These are phyloP conservation scores for Cercospora sp. DNA, from an alignment of 2,329 filamentous ascomycete genomes.

Conservation along the genomic window DNA sequence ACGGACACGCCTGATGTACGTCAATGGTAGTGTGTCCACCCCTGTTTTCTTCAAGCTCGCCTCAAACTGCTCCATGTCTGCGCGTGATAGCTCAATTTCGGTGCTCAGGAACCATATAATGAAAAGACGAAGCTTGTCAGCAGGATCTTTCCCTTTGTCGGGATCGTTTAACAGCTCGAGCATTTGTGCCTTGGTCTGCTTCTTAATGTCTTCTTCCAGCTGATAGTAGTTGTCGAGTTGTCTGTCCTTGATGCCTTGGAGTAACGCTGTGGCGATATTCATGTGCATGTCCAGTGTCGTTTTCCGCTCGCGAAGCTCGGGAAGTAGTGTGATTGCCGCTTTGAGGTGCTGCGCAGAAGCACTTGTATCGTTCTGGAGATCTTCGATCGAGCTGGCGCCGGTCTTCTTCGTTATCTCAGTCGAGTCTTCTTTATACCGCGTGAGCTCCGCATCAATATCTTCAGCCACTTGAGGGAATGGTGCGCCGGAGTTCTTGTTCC, in stretches of 20 bases:
- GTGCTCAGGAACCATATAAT: slow-evolving; percentile 96
- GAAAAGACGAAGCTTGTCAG: slow-evolving; percentile 90
- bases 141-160: slow-evolving; percentile 77
- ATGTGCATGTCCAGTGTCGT: slow-evolving; percentile 97
- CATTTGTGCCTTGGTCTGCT: slow-evolving; percentile 86
- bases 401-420: slow-evolving; percentile 94
- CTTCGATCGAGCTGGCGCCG: slow-evolving; percentile 86
- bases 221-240: slow-evolving; percentile 97
- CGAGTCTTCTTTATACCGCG: slow-evolving; percentile 92
- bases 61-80: slow-evolving; percentile 83
- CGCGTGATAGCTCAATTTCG: slow-evolving; percentile 79
- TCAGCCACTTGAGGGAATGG: slow-evolving; percentile 96
- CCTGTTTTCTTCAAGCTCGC: slow-evolving; percentile 76
- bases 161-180: slow-evolving; percentile 80
- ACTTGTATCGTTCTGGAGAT: slow-evolving; percentile 84
- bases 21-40: slow-evolving; percentile 72
- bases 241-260: slow-evolving; percentile 86
- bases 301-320: slow-evolving; percentile 89
- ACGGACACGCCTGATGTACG: slow-evolving; percentile 86
- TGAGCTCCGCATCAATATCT: slow-evolving; percentile 90
- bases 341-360: slow-evolving; percentile 93
- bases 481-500: slow-evolving; percentile 84
- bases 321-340: slow-evolving; percentile 87
- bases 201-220: slow-evolving; percentile 86
- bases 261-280: slow-evolving; percentile 83